These are phyloP conservation scores for Talaromyces sp. DNA, from an alignment of 2,329 filamentous ascomycete genomes.

Conservation along the genomic window DNA sequence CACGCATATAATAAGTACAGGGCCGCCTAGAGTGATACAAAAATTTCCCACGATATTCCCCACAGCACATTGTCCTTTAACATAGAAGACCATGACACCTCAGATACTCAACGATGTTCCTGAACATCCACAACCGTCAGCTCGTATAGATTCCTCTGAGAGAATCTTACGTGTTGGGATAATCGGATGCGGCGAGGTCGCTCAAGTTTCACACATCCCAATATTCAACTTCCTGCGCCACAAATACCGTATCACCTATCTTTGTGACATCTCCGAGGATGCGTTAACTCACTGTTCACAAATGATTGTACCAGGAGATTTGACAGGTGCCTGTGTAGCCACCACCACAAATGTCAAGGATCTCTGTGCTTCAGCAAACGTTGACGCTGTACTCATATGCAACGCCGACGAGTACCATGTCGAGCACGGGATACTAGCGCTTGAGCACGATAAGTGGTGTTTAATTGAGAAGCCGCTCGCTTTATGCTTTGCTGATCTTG, in stretches of 20 bases:
- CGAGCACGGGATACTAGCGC: conserved; percentile 44
- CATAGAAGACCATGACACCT: background rate
- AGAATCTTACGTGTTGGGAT: conserved; percentile 32
- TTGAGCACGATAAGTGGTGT: conserved; percentile 50
- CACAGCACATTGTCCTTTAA: background rate
- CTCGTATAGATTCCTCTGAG: background rate
- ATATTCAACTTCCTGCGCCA: conserved; percentile 41
- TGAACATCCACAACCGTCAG: background rate
- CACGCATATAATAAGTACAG: background rate
- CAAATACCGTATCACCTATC: conserved; percentile 42
- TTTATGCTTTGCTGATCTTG: conserved; percentile 40
- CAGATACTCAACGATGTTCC: background rate
- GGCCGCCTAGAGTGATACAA: background rate
- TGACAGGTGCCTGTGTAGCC: conserved; percentile 18
- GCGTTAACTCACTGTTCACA: conserved; percentile 35
- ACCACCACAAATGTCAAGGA: conserved; percentile 37
- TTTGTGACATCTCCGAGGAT: conserved; percentile 50
- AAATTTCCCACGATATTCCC: background rate
- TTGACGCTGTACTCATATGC: conserved; percentile 50
- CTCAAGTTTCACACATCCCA: conserved; percentile 50
- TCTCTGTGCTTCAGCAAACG: conserved; percentile 39
- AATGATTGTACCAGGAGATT: conserved; percentile 14
- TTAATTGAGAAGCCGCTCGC: conserved; percentile 57
- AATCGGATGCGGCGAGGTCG: conserved; percentile 48
- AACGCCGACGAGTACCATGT: conserved; percentile 50